Percentiles rank a stretch among this genome's conserved stretches.
These are phyloP conservation scores for Bipolaris cookei DNA, from an alignment of 2,329 filamentous ascomycete genomes.

Conservation along the genomic window DNA sequence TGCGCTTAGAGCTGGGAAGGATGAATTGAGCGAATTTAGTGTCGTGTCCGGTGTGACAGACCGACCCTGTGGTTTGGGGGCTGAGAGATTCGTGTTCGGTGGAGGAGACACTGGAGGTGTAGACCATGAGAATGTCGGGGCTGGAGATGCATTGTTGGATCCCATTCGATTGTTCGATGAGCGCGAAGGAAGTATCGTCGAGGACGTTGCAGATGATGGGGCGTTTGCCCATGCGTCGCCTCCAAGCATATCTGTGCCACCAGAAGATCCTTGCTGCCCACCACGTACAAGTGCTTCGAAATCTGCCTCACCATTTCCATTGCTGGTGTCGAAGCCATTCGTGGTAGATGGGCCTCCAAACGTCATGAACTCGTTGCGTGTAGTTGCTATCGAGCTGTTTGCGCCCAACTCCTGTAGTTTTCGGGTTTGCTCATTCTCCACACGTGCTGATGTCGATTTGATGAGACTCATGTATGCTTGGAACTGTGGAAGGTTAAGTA, in stretches of 20 bases:
- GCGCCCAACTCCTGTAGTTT: slow-evolving; percentile 86
- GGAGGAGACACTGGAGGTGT: slow-evolving; percentile 48
- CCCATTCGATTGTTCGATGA: slow-evolving; percentile 34
- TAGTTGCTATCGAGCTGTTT: slow-evolving; percentile 59
- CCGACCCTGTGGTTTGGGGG: slow-evolving; percentile 44
- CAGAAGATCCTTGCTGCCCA: slow-evolving; percentile 54
- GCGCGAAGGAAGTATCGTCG: slow-evolving; percentile 41
- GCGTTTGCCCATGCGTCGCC: slow-evolving; percentile 53
- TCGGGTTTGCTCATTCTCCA: slow-evolving; percentile 86
- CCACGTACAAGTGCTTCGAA: slow-evolving; percentile 93
- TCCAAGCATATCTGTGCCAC: slow-evolving; percentile 49
- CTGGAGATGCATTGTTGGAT: slow-evolving; percentile 37
- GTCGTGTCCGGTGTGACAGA: slow-evolving; percentile 61
- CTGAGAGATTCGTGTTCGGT: slow-evolving; percentile 32
- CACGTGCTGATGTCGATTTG: slow-evolving; percentile 75
- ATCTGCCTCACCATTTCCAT: slow-evolving; percentile 69
- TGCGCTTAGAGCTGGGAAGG: slow-evolving; percentile 46
- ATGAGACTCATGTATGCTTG: slow-evolving; percentile 89
- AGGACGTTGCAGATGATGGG: slow-evolving; percentile 40
- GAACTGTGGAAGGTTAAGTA: slow-evolving; percentile 85
- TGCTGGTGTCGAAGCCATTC: slow-evolving; percentile 64
- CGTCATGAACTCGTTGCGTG: slow-evolving; percentile 71
- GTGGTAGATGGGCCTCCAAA: slow-evolving; percentile 63
- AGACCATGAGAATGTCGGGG: slow-evolving; percentile 57
- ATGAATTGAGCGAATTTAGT: slow-evolving; percentile 49